Evolutionary conservation across 208 protist species (phyloP), one percentile per base, ranked within the genome.

Genomic region (Leptomonas pyrrhocoris): DNA sequence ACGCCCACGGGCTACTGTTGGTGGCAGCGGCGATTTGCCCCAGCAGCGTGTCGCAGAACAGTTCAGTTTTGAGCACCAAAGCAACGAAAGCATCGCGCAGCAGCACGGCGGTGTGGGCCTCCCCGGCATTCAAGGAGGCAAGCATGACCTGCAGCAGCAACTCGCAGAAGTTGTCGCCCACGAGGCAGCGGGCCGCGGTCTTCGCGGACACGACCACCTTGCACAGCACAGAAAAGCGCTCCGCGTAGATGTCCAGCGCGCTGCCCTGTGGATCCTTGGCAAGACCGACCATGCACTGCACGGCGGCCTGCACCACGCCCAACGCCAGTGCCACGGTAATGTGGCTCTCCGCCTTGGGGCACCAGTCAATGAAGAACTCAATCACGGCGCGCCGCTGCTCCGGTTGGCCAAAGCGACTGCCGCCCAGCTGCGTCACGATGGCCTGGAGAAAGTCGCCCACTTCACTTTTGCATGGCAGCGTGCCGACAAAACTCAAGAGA

Each of bases 81-180:
- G 67, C 79, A 1, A 74, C 73, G 42, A 83, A 87, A 40, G 80
- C 69, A 51, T 88, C 77, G 8, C 84, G 72, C 43, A 92, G 67
- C 27, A 88, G 59, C 8, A 89, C 51, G 8, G 80, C 65, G 28
- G 65, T 67, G 46, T 70, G 67, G 0, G 50, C 42, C 31, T 77
- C 49, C 9, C 56, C 69, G 11, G 40, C 34, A 21, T 36, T 38
- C 13, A 71, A 61, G 7, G 77, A 30, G 7, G 63, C 53, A n/a
- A 90, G 64, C 73, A 88, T 79, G 16, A 73, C 50, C 31, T 84
- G 55, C 42, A 88, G 74, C 27, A 88, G 42, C 12, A 60, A 15
- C 0, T 31, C 45, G n/a, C 68, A 77, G 28, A 71, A 67, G 40
- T 85, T 61, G 23, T 87, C 57, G 19, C 49, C 57, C 0, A 31